Evolutionary conservation across 768 basidiomycete species (phyloP), one percentile per base, ranked within the genome.

Genomic region (Russula sp.): DNA sequence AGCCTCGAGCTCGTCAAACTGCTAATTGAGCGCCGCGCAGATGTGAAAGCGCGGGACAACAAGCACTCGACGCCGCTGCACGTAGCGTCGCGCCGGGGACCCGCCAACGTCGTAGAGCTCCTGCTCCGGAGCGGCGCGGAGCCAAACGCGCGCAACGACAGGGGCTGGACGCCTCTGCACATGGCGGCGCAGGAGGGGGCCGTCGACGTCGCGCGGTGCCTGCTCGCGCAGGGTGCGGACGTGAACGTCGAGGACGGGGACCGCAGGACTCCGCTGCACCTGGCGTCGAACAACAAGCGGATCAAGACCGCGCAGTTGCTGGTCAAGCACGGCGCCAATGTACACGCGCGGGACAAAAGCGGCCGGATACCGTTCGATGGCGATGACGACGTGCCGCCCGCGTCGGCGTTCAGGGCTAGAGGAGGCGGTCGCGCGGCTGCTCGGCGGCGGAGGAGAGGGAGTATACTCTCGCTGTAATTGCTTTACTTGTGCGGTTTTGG

Each of bases 251-350:
- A 13, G n/a, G 58, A 59, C 1, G 58, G 58, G 8, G 39, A 51
- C 27, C 39, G 57, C 11, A 59, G 39, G 13, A 51, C 37, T 6
- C 49, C 57, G 57, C 32, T 59, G 40, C 58, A 59, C 20, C 6
- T 52, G 8, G 58, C 58, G 0, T 20, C 31, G 50, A 52, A 34
- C 10, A 35, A 59, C n/a, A 44, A 59, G 8, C 52, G 34, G 7
- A 2, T 8, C n/a, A 22, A 10, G 32, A 14, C 32, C 9, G 31
- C 14, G 50, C 13, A 34, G 2, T 22, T 59, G 14, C 31, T 59
- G 40, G 8, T 59, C 2, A 5, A 34, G n/a, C 40, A 59, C 11
- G 58, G 58, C 7, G 58, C 58, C 1, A 7, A 42, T 22, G 6
- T 40, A 4, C 34, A 22, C 32, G 50, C 50, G 13, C 31, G 13